These are phyloP conservation scores for Penicillium coffeae DNA, from an alignment of 495 filamentous ascomycete genomes.

Conservation along the genomic window DNA sequence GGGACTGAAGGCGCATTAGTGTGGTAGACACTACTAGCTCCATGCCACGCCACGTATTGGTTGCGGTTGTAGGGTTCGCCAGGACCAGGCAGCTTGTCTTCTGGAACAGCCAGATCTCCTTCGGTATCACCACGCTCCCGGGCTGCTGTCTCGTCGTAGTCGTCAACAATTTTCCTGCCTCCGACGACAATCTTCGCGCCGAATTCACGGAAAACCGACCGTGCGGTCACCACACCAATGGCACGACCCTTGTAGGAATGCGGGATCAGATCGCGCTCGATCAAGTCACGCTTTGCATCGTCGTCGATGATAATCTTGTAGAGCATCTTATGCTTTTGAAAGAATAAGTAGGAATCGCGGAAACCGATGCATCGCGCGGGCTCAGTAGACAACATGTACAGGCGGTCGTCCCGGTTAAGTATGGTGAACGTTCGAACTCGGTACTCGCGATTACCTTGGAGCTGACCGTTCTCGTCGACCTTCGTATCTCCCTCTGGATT, in stretches of 20 bases:
- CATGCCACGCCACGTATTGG: conserved; percentile 97
- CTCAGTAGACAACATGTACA: conserved; percentile 98
- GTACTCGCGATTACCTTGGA: conserved; percentile 81
- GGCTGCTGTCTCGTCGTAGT: conserved; percentile 80
- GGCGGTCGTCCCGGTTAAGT: conserved; percentile 70
- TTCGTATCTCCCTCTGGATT: conserved; percentile 88
- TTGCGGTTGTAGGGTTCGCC: conserved; percentile 87
- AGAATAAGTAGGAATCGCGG: conserved; percentile 95
- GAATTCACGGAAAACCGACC: conserved; percentile 96
- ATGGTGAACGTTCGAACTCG: conserved; percentile 92
- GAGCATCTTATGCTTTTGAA: conserved; percentile 90
- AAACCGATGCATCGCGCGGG: conserved; percentile 95
- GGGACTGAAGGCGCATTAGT: conserved; percentile 75
- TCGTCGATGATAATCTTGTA: conserved; percentile 96
- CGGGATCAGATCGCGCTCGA: conserved; percentile 89
- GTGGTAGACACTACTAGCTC: conserved; percentile 92
- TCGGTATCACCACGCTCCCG: conserved; percentile 77
- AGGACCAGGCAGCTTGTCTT: conserved; percentile 65
- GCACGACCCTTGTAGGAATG: conserved; percentile 97
- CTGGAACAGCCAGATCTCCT: conserved; percentile 85
- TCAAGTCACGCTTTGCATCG: conserved; percentile 87
- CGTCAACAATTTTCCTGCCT: conserved; percentile 78
- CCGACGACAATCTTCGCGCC: conserved; percentile 91
- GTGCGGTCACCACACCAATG: conserved; percentile 93
- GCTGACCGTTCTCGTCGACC: conserved; percentile 80